Percentiles rank a stretch among this genome's conserved stretches.
phyloP scores from a whole-genome alignment of 2,329 filamentous ascomycete species.

The Epichloe gansuensis region DNA sequence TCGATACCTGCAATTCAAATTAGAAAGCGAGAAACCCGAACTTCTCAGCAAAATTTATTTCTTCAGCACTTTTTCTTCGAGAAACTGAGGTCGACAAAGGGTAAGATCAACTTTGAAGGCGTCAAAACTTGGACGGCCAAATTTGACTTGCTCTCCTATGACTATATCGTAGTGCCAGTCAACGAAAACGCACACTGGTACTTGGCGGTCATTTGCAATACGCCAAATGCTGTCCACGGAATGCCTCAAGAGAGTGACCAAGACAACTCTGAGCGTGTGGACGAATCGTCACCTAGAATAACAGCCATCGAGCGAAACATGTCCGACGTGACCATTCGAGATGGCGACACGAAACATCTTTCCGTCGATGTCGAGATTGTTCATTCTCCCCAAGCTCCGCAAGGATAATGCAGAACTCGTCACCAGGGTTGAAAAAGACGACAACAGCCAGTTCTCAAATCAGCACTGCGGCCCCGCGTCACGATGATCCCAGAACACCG shows the following conservation, averaged over 20 bases:
- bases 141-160: slow-evolving; percentile 71
- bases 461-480: background rate
- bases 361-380: background rate
- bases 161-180: slow-evolving; percentile 86
- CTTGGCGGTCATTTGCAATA: slow-evolving; percentile 86
- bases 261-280: slow-evolving; percentile 2
- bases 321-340: slow-evolving; percentile 15
- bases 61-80: slow-evolving; percentile 92
- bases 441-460: slow-evolving; percentile 6
- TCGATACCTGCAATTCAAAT: slow-evolving; percentile 53
- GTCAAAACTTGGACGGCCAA: slow-evolving; percentile 82
- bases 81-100: slow-evolving; percentile 51
- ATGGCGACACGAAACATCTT: slow-evolving; percentile 5
- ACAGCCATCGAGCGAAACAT: slow-evolving; percentile 10
- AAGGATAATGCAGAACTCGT: background rate
- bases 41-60: slow-evolving; percentile 61
- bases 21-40: slow-evolving; percentile 42
- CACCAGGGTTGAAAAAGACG: slow-evolving; percentile 5
- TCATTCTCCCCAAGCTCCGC: background rate
- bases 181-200: slow-evolving; percentile 89
- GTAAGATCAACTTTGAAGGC: slow-evolving; percentile 67
- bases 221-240: slow-evolving; percentile 44
- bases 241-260: slow-evolving; percentile 8
- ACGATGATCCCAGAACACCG: slow-evolving; percentile 38
- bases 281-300: slow-evolving; percentile 5